Evolutionary conservation across 2,329 filamentous ascomycete species (phyloP).

Genomic region (Diplocarpon rosae): DNA sequence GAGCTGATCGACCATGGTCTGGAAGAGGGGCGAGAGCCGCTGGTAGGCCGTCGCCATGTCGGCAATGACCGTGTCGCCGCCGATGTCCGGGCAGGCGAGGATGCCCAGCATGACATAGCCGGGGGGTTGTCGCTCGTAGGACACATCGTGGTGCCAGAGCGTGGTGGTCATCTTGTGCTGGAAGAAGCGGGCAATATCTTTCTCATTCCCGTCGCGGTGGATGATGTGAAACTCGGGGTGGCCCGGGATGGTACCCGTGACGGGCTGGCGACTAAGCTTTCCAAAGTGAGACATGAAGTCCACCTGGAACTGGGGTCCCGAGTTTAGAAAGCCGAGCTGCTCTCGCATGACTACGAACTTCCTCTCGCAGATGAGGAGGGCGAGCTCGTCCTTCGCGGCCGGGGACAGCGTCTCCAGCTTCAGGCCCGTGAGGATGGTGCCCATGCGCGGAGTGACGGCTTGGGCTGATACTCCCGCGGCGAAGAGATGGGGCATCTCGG

Average conservation of each 20-base stretch:
- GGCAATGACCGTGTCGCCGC: slow-evolving; percentile 64
- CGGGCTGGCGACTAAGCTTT: slow-evolving; percentile 57
- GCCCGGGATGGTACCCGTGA: slow-evolving; percentile 52
- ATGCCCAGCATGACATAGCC: slow-evolving; percentile 52
- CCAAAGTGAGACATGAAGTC: slow-evolving; percentile 51
- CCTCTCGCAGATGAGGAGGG: slow-evolving; percentile 32
- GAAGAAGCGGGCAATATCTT: slow-evolving; percentile 46
- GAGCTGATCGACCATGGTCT: slow-evolving; percentile 41
- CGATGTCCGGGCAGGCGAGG: slow-evolving; percentile 40
- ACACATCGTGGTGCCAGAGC: slow-evolving; percentile 59
- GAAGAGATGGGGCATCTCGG: slow-evolving; percentile 48
- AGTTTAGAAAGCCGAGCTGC: slow-evolving; percentile 36
- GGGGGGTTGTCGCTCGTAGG: slow-evolving; percentile 59
- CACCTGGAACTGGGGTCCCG: slow-evolving; percentile 52
- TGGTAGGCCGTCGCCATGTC: slow-evolving; percentile 56
- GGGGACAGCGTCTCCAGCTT: slow-evolving; percentile 30
- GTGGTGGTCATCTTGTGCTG: slow-evolving; percentile 51
- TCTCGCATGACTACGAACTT: slow-evolving; percentile 39
- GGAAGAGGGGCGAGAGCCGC: slow-evolving; percentile 28
- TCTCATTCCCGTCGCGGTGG: slow-evolving; percentile 51
- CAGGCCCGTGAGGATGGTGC: slow-evolving; percentile 31
- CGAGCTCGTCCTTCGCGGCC: slow-evolving; percentile 32
- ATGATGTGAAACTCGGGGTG: slow-evolving; percentile 54
- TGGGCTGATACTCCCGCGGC: slow-evolving; percentile 50
- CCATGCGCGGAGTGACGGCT: slow-evolving; percentile 37